Evolutionary conservation across 2,329 filamentous ascomycete genomes (phyloP), one percentile per base, ranked within the genome.

Genomic region (Pyrenophora seminiperda): DNA sequence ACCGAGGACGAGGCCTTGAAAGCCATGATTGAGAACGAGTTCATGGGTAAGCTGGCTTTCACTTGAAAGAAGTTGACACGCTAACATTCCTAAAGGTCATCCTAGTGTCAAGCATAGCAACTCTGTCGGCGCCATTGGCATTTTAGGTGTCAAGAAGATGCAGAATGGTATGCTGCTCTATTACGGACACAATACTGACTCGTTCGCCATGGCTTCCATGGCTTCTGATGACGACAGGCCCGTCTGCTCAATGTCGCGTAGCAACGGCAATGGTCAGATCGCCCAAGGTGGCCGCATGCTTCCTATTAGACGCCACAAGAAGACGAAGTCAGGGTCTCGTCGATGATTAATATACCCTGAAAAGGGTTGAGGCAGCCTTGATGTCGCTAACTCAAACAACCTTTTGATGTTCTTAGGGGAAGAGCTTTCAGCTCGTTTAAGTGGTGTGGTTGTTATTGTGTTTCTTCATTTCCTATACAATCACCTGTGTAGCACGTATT

Each of bases 141-240:
- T 96, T 50, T 86, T 99, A 78, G 86, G 86, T 1, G 89, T 97
- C 63, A 97, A 97, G 77, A 94, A 91, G 77, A 87, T 83, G 0
- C 79, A 78, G 10, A 80, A 83, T 17, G 91, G 91, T 1, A 85
- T 90, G 58, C 91, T 89, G 67, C 82, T 99, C 42, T 93, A 93
- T 73, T 99, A 96, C 76, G 92, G 89, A 1, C 94, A 99, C 78
- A 99, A 97, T 68, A 99, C 94, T 0, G 93, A 97, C 70, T 87
- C 84, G 1, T 88, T 88, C 66, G 91, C 92, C 5, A 76, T 99
- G 44, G 91, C 91, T 1, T 95, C 91, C 3, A 95, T 97, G 90
- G 84, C 88, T 30, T 89, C 87, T 1, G 82, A 84, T 19, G 92
- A 97, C 59, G 79, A 77, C 38, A 83, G 83, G 45, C 90, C 94